Conservation (phyloP, 768 basidiomycete species). For the Rhodotorula babjevae region DNA sequence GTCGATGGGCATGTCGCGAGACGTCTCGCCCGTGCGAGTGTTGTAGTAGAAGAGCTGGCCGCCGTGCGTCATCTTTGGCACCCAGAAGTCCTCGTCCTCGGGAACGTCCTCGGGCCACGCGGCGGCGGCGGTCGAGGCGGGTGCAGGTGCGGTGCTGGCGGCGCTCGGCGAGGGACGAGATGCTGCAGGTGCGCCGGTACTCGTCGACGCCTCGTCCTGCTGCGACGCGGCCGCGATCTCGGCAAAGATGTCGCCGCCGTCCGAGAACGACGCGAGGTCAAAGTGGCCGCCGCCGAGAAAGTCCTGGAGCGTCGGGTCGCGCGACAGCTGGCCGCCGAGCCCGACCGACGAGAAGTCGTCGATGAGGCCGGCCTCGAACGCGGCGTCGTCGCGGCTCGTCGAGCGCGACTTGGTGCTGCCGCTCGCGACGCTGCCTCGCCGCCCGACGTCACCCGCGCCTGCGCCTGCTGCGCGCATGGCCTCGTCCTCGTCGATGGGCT, state of each 20-base stretch:
- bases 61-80: conserved; percentile 73
- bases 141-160: neutral
- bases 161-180: neutral
- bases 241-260: conserved; percentile 42
- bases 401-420: neutral
- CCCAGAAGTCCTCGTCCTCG: conserved; percentile 68
- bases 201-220: conserved; percentile 1
- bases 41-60: conserved; percentile 96
- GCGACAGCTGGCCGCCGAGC: neutral
- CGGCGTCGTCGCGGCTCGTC: conserved; percentile 1
- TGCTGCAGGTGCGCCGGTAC: neutral
- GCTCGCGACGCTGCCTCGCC: conserved; percentile 4
- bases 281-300: conserved; percentile 18
- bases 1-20: conserved; percentile 56
- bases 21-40: conserved; percentile 56
- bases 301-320: conserved; percentile 17
- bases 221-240: conserved; percentile 42
- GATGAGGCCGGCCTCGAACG: neutral
- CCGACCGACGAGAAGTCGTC: neutral
- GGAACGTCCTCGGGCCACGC: neutral
- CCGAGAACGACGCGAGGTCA: conserved; percentile 35
- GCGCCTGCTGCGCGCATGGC: conserved; percentile 46
- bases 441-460: neutral
- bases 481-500: conserved; percentile 69
- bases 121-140: neutral